Evolutionary conservation across 2,329 filamentous ascomycete species (phyloP), one percentile per base, ranked within the genome.

Genomic region (Clonostachys byssicola): DNA sequence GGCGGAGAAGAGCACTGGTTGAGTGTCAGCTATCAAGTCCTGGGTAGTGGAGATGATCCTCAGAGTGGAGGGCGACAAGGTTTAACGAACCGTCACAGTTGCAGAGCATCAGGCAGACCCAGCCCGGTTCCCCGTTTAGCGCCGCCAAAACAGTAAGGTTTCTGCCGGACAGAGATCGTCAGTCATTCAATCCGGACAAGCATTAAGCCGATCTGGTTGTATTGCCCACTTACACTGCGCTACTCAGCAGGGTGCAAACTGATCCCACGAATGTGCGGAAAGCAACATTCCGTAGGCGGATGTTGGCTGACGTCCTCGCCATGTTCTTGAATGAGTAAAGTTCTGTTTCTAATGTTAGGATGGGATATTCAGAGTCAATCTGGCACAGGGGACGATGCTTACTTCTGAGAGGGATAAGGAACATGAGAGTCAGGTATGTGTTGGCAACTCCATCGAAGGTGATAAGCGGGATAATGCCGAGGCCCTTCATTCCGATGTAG

Each of bases 71-170:
- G 38, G 17, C 3, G 17, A 16, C 5, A 34, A 30, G 40, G 13
- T 30, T 16, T 49, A 30, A 64, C 72, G 56, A 61, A 81, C 80
- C 75, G 57, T 86, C 82, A 51, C 73, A 71, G 55, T 85, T 85
- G 57, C 82, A 86, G 55, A 78, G 81, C 67, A 83, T 80, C 5
- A 86, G 70, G 53, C 81, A 86, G 4, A 86, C 72, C 81, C 81
- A 86, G 4, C 77, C 81, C 3, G 77, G 80, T 56, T 85, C 81
- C 12, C 81, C 81, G 20, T 79, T 63, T 3, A 85, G 70, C 2
- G 70, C 71, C 68, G 82, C 76, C 1, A 85, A 62, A 1, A 85
- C 71, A 4, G 75, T 73, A 4, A 86, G 61, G 56, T 86, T 86
- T 5, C 78, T 81, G 42, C 39, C 23, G 23, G 23, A 8, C 23